phyloP scores from a whole-genome alignment of 192 early-diverging fungal genomes.

The Thamnidium elegans region DNA sequence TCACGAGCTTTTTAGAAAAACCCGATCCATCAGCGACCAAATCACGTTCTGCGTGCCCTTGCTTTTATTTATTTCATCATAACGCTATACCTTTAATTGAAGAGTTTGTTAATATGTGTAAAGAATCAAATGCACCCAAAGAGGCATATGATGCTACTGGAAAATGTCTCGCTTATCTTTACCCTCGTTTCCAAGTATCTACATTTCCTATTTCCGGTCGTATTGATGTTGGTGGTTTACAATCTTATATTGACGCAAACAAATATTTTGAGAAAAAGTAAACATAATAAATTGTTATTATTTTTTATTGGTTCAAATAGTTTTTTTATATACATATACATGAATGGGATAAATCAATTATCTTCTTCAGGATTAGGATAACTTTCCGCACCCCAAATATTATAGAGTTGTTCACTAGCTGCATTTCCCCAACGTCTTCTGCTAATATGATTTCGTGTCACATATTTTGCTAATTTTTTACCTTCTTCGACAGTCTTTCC shows the following conservation, averaged over 20 bases:
- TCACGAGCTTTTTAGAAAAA: conserved; percentile 56
- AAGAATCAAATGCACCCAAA: conserved; percentile 28
- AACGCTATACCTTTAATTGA: conserved; percentile 29
- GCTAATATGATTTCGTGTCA: conserved; percentile 29
- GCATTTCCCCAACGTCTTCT: conserved; percentile 51
- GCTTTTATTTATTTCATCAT: conserved; percentile 52
- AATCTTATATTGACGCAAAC: conserved; percentile 51
- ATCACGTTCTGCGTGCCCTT: conserved; percentile 55
- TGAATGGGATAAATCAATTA: background rate
- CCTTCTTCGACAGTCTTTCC: conserved; percentile 40
- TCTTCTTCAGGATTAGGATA: background rate
- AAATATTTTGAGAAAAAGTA: conserved; percentile 35
- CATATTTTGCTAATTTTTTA: conserved; percentile 48
- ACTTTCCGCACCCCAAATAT: conserved; percentile 51
- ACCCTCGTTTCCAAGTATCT: conserved; percentile 34
- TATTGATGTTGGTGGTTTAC: conserved; percentile 63
- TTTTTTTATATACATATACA: background rate
- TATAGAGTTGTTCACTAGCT: conserved; percentile 51
- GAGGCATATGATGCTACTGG: conserved; percentile 55
- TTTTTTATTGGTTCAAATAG: too few species aligned
- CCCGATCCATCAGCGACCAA: conserved; percentile 42
- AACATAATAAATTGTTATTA: background rate
- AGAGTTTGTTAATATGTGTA: conserved; percentile 45
- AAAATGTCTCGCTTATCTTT: conserved; percentile 47
- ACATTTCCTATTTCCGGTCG: conserved; percentile 46